Evolutionary conservation across 257 asterid species (phyloP), one percentile per base, ranked within the genome.

Genomic region (Knoxia roxburghii): DNA sequence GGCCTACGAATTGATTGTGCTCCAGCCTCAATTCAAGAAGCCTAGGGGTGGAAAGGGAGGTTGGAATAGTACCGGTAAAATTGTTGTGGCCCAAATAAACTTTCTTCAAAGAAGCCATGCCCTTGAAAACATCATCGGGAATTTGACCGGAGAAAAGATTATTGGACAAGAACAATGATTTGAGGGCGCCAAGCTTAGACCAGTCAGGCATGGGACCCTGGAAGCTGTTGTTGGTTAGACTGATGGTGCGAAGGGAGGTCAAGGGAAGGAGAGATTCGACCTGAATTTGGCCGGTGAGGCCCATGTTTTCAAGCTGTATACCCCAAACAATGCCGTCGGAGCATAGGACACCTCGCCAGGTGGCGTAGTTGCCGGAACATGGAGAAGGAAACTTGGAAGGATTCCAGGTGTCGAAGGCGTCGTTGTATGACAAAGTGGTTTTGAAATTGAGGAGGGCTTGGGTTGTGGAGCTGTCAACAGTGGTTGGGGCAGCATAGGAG

Each of bases 121-220:
- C 87, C 33, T 59, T 68, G 76, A 90, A 93, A 20, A 85, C 90
- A 58, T 90, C 94, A 5, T 68, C 75, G 3, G 89, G 81, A 39
- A 93, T 81, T 50, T 67, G 68, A 3, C 97, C 99, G 0, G 90
- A 74, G 69, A 93, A 90, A 26, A 51, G 80, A 33, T 90, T 93
- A 68, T 86, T 64, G n/a, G 97, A 86, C 65, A 93, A 30, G 65
- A 78, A 90, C 74, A 93, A 60, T 1, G 96, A 79, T 69, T 86
- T 88, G 68, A 93, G 79, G 0, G 96, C 86, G 5, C 87, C 83
- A 32, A 93, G 81, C 76, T 85, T 93, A 51, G 85, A 76, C 96
- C 97, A 90, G 66, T 88, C 95, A 0, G 97, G 99, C 95, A 90
- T 90, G 23, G 67, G 39, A 24, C 99, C 99, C 33, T 85, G 84